These are phyloP conservation scores for Eucalyptus regnans DNA, from an alignment of 345 rosid species.

Conservation along the genomic window DNA sequence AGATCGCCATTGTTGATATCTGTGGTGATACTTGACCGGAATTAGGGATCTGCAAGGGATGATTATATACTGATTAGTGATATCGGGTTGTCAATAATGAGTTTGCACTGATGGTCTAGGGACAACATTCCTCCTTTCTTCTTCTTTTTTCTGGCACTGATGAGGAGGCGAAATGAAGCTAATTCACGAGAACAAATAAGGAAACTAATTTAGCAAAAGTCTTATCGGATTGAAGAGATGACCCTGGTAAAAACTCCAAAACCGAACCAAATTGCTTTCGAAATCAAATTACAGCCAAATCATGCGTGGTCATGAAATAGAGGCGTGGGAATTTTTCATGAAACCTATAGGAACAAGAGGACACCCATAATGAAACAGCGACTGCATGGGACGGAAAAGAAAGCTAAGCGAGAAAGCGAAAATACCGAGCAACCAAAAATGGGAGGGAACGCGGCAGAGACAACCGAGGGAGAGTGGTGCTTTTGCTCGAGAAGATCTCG, in stretches of 20 bases:
- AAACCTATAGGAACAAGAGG: neutral
- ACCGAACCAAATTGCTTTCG: neutral
- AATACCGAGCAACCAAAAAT: neutral
- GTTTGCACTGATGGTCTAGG: neutral
- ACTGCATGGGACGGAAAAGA: neutral
- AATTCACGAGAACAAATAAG: no score
- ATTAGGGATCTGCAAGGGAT: neutral
- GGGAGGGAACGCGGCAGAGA: neutral
- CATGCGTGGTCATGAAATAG: neutral
- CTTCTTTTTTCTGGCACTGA: no score
- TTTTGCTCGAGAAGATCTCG: neutral
- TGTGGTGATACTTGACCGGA: neutral
- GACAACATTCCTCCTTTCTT: neutral
- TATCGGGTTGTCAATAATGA: neutral
- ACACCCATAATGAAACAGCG: neutral
- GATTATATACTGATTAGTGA: neutral
- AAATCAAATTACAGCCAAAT: neutral
- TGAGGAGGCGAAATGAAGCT: no score
- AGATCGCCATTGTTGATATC: neutral
- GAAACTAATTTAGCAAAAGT: no score
- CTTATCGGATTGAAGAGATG: neutral
- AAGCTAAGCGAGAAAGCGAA: neutral
- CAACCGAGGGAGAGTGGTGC: neutral
- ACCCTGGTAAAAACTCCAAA: neutral
- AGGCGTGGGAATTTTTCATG: neutral